A percentile compares a stretch with the other conserved stretches of the same genome.
These are phyloP conservation scores for Phytophthora nicotianae DNA, from an alignment of 352 stramenopile species.

Conservation along the genomic window DNA sequence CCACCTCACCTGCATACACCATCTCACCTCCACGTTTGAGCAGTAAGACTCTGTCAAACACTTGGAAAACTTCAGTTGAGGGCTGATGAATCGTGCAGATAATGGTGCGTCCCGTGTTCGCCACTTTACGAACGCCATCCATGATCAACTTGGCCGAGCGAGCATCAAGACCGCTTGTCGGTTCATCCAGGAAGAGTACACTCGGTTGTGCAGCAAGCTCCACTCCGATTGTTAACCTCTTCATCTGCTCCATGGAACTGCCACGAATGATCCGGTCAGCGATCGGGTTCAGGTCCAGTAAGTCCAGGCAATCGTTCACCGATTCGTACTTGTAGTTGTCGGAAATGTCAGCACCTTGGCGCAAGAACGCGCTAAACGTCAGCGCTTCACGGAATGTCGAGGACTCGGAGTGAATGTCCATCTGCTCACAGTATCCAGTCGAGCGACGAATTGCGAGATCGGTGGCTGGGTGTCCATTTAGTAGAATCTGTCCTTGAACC, in stretches of 20 bases:
- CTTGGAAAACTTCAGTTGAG: not conserved
- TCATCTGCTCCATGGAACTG: not conserved
- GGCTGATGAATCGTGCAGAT: not conserved
- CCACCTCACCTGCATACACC: not conserved
- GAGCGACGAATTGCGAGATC: conserved; percentile 1
- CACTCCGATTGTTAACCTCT: not conserved
- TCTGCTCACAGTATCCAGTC: not conserved
- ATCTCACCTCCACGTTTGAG: not conserved
- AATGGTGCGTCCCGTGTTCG: not conserved
- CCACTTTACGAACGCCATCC: not conserved
- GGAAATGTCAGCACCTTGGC: not conserved
- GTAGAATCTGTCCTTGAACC: not conserved
- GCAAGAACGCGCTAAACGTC: not conserved
- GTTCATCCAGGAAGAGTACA: not conserved
- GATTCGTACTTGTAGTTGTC: not conserved
- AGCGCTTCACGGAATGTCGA: not conserved
- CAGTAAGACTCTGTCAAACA: not conserved
- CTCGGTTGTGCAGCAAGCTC: not conserved
- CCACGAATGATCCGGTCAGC: not conserved
- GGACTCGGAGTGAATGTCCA: conserved; percentile 1
- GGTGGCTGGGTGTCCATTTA: not conserved
- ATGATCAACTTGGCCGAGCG: not conserved
- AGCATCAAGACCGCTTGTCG: not conserved
- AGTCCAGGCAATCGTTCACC: not conserved
- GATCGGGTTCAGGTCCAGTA: not conserved